phyloP scores from a whole-genome alignment of 2,329 filamentous ascomycete species.

The Talaromyces sp. region DNA sequence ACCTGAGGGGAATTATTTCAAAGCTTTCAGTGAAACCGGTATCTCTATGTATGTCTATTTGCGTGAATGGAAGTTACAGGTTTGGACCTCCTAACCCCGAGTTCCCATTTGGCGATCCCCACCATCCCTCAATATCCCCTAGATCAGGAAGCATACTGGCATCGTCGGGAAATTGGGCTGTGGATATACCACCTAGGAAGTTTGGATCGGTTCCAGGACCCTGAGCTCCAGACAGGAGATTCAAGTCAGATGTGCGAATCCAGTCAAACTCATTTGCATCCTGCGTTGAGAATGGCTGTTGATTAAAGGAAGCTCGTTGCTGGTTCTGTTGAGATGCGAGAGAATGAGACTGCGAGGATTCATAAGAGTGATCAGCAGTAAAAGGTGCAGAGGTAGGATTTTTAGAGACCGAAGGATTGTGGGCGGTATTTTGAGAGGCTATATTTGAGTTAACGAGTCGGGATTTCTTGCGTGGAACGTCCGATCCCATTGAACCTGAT shows the following conservation, averaged over 20 bases:
- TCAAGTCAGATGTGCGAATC: conserved; percentile 32
- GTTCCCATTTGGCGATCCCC: conserved; percentile 27
- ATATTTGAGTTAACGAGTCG: conserved; percentile 14
- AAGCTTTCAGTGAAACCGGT: no score
- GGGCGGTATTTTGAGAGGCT: not conserved
- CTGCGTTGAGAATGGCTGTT: conserved; percentile 13
- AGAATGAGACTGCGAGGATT: not conserved
- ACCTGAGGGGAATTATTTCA: not conserved
- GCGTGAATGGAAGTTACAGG: conserved; percentile 13
- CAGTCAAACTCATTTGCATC: conserved; percentile 32
- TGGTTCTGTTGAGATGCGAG: conserved; percentile 8
- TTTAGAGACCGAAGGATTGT: not conserved
- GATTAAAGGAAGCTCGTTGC: conserved; percentile 3
- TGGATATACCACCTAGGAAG: conserved; percentile 7
- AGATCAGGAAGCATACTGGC: conserved; percentile 24
- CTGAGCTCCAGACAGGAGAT: conserved; percentile 26
- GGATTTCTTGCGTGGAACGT: conserved; percentile 29
- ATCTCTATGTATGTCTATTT: no score
- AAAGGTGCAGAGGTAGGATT: conserved; percentile 2
- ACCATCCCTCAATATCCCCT: conserved; percentile 37
- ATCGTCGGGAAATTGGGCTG: conserved; percentile 17
- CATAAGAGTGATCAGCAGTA: conserved; percentile 4
- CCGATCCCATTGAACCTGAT: conserved; percentile 3
- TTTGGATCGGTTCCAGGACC: conserved; percentile 9
- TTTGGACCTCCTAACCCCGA: conserved; percentile 17